Conservation (phyloP, 1,284 basidiomycete genomes). For the Austropuccinia psidii region DNA sequence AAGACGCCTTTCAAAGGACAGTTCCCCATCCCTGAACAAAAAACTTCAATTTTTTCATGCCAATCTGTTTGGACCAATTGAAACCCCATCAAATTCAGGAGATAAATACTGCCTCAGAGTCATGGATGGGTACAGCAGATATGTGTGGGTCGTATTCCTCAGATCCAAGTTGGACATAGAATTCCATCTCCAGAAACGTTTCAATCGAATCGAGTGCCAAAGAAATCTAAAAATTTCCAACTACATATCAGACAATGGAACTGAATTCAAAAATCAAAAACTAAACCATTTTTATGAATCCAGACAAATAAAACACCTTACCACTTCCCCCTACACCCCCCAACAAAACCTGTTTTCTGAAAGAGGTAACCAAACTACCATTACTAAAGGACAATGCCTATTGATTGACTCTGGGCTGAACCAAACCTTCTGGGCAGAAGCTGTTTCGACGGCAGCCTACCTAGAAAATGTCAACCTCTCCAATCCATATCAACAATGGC, state of each 20-base stretch:
- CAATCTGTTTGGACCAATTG: neutral
- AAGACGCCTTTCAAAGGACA: too few relatives aligned
- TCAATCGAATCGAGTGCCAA: neutral
- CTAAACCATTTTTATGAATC: neutral
- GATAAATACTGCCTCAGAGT: neutral
- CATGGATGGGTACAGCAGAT: conserved; percentile 2
- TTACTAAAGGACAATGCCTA: neutral
- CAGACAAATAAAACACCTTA: neutral
- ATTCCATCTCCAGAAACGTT: neutral
- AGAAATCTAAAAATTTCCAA: neutral
- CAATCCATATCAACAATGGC: neutral
- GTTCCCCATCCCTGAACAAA: too few relatives aligned
- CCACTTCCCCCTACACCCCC: conserved; percentile 1
- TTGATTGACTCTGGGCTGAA: neutral
- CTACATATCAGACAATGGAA: neutral
- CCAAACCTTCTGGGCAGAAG: neutral
- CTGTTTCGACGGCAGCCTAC: neutral
- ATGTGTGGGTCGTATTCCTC: conserved; percentile 5
- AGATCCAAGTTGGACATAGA: neutral
- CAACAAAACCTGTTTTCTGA: conserved; percentile 17
- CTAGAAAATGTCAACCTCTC: neutral
- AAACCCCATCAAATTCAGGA: neutral
- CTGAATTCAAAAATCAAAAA: neutral
- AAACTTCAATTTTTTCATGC: conserved; percentile 6
- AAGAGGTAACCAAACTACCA: neutral